These are phyloP conservation scores for Saccharum officinarum DNA, from an alignment of 176 grass and related monocot genomes.

Conservation along the genomic window DNA sequence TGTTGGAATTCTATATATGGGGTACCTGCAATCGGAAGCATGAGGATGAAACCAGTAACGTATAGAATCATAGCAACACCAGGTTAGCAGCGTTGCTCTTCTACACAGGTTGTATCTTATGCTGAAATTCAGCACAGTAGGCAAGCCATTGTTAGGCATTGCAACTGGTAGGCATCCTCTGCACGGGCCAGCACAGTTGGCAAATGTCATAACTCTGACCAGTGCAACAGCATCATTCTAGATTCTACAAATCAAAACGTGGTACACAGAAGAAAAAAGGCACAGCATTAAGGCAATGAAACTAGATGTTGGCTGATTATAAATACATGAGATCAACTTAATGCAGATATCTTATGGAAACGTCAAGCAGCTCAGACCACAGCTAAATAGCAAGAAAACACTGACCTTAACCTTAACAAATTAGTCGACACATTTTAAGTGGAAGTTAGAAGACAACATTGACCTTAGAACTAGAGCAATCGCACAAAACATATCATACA, in stretches of 20 bases:
- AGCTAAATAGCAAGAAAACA: constrained; percentile 1
- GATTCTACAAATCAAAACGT: constrained; percentile 20
- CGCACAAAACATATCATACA: not conserved
- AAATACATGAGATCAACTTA: not conserved
- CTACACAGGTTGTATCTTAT: constrained; percentile 55
- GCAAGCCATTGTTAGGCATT: constrained; percentile 62
- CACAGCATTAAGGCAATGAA: constrained; percentile 20
- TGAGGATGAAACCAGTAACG: constrained; percentile 65
- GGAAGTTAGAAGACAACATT: not conserved
- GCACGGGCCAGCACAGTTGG: constrained; percentile 60
- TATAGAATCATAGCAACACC: constrained; percentile 57
- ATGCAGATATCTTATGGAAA: not conserved
- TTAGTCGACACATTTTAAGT: not conserved
- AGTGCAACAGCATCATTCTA: constrained; percentile 23
- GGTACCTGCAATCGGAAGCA: constrained; percentile 88
- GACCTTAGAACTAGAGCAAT: not conserved
- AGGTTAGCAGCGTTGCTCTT: constrained; percentile 56
- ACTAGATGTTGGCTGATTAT: not conserved
- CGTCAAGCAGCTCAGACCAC: not conserved
- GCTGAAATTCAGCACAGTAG: constrained; percentile 59
- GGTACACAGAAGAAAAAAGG: constrained; percentile 5
- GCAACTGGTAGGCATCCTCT: constrained; percentile 74
- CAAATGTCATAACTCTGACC: constrained; percentile 57
- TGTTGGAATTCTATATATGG: constrained; percentile 98
- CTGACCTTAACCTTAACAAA: not conserved